Conservation (phyloP, 148 eudicot genomes). For the Amaranthus cruentus region DNA sequence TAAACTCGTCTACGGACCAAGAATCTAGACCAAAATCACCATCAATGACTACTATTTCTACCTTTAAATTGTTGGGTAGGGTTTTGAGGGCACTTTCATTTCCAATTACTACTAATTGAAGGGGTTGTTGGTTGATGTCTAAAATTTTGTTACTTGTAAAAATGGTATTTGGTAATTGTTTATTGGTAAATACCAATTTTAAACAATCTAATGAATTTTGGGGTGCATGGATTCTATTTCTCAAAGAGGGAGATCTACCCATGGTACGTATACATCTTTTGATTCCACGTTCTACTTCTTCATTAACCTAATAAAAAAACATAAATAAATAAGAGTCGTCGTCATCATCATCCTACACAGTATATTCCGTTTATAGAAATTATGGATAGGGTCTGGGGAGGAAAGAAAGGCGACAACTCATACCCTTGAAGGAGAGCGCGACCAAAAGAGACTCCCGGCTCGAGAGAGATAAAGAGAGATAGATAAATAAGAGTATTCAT, state of each 20-base stretch:
- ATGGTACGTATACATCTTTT: constrained; percentile 26
- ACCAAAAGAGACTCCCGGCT: too few species aligned
- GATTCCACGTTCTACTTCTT: constrained; percentile 57
- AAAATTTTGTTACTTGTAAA: constrained; percentile 50
- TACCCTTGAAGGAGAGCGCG: too few species aligned
- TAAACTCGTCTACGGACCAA: constrained; percentile 50
- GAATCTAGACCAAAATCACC: constrained; percentile 46
- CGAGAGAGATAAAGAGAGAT: too few species aligned
- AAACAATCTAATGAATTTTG: constrained; percentile 36
- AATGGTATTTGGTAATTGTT: constrained; percentile 27
- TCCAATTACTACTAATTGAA: constrained; percentile 40
- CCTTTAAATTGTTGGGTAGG: constrained; percentile 37
- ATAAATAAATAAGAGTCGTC: too few species aligned
- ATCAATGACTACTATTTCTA: constrained; percentile 54
- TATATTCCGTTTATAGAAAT: too few species aligned
- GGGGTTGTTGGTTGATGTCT: constrained; percentile 32
- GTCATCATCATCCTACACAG: too few species aligned
- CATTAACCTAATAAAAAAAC: constrained; percentile 37
- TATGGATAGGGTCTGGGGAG: too few species aligned
- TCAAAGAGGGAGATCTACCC: constrained; percentile 32
- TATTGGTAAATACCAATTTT: constrained; percentile 30
- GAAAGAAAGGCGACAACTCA: too few species aligned
- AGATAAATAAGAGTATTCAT: too few species aligned
- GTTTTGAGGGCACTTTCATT: constrained; percentile 15
- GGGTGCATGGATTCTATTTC: constrained; percentile 30